phyloP scores from a whole-genome alignment of 768 basidiomycete species.

The Leucosporidium creatinivorum region DNA sequence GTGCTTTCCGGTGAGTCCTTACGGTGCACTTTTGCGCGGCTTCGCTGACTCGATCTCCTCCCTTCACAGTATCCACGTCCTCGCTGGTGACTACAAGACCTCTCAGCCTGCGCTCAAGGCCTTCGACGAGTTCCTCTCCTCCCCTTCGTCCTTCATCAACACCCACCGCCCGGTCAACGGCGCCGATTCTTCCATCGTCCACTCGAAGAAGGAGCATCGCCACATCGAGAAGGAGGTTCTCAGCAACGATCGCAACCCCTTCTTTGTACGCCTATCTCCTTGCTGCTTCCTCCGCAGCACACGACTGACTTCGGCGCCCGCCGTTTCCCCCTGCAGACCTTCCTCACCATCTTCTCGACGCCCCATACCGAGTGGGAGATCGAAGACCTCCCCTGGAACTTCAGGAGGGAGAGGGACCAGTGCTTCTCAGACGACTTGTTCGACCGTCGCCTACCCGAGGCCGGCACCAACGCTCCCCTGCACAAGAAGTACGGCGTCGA shows the following conservation, averaged over 20 bases:
- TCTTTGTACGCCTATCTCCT: constrained; percentile 33
- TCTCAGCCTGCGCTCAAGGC: not conserved
- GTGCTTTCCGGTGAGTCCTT: constrained; percentile 33
- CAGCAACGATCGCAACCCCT: constrained; percentile 34
- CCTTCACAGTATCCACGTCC: too few species aligned
- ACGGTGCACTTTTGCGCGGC: not conserved
- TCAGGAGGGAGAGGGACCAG: constrained; percentile 28
- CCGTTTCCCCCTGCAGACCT: constrained; percentile 10
- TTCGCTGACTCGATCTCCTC: not conserved
- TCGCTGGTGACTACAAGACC: too few species aligned
- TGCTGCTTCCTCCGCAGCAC: too few species aligned
- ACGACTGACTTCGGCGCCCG: not conserved
- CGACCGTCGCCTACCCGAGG: constrained; percentile 31
- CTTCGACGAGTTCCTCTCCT: constrained; percentile 29
- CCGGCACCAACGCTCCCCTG: constrained; percentile 24
- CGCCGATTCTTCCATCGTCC: constrained; percentile 26
- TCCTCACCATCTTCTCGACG: constrained; percentile 34
- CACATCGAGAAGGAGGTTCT: constrained; percentile 23
- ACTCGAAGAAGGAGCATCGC: constrained; percentile 22
- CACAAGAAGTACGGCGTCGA: constrained; percentile 39
- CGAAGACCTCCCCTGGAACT: constrained; percentile 31
- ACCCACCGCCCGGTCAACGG: constrained; percentile 28
- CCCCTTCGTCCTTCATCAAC: constrained; percentile 35
- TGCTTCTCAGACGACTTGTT: constrained; percentile 35
- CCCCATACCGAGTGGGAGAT: constrained; percentile 37